Percentiles rank a stretch among this genome's conserved stretches.
These are phyloP conservation scores for Sporothrix curviconia DNA, from an alignment of 2,329 filamentous ascomycete genomes.

Conservation along the genomic window DNA sequence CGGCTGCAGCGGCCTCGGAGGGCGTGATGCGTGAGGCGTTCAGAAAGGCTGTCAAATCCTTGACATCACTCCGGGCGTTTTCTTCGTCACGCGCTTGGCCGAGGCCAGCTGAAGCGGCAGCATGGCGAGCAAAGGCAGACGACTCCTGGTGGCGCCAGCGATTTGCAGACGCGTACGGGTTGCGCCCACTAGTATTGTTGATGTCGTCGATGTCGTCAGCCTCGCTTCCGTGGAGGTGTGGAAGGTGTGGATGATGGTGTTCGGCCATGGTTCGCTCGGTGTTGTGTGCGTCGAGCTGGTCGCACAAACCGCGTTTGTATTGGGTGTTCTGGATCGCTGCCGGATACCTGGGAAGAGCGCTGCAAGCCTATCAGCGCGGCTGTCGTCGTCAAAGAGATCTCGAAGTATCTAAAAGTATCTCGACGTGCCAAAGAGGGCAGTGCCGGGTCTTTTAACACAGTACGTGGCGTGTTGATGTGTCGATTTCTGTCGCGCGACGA, in stretches of 20 bases:
- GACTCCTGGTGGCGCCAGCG: constrained; percentile 61
- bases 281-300: neutral
- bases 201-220: constrained; percentile 13
- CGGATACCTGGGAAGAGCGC: too few species aligned
- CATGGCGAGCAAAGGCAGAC: constrained; percentile 45
- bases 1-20: constrained; percentile 23
- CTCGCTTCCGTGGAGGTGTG: neutral
- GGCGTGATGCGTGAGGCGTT: constrained; percentile 48
- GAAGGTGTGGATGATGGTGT: neutral
- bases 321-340: too few species aligned
- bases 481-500: neutral
- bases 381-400: too few species aligned
- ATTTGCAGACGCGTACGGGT: constrained; percentile 9
- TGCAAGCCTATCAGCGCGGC: too few species aligned
- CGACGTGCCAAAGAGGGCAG: too few species aligned
- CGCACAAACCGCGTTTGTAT: too few species aligned
- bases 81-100: constrained; percentile 35
- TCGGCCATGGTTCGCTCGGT: constrained; percentile 16
- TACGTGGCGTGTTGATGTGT: too few species aligned
- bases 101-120: constrained; percentile 28
- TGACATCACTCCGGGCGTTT: constrained; percentile 35
- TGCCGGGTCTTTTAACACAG: too few species aligned
- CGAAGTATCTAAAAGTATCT: too few species aligned
- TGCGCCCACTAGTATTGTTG: constrained; percentile 16
- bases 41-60: constrained; percentile 50